phyloP scores from a whole-genome alignment of 2,329 filamentous ascomycete species.

The Ceratocystis albifundus region DNA sequence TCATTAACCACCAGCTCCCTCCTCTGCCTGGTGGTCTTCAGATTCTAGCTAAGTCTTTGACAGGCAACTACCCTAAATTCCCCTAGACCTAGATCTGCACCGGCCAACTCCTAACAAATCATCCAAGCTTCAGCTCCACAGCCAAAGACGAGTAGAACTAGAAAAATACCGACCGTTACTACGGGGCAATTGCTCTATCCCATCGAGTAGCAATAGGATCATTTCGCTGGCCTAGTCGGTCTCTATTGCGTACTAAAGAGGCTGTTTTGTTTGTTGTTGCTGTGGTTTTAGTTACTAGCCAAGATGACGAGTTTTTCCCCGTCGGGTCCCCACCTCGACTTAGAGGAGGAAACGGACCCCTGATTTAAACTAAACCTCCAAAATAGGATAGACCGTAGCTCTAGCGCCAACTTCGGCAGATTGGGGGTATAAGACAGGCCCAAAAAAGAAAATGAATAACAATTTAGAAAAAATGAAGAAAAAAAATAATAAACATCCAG shows the following conservation, averaged over 20 bases:
- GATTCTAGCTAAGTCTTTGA: neutral
- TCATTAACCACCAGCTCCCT: neutral
- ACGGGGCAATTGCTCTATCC: neutral
- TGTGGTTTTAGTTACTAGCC: neutral
- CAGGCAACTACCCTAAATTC: slow-evolving; percentile 4
- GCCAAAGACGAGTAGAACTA: neutral
- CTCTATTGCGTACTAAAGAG: neutral
- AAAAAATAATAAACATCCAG: neutral
- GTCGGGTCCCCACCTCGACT: neutral
- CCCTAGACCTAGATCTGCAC: slow-evolving; percentile 5
- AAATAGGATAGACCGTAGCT: neutral
- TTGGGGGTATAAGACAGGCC: neutral
- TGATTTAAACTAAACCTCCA: slow-evolving; percentile 7
- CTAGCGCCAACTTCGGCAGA: neutral
- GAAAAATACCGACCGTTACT: neutral
- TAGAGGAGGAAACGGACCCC: neutral
- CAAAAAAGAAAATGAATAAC: neutral
- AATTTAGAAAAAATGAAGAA: no score
- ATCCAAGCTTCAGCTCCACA: slow-evolving; percentile 4
- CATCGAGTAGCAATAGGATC: neutral
- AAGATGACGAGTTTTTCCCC: neutral
- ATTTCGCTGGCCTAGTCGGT: neutral
- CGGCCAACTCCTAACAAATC: neutral
- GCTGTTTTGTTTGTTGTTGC: slow-evolving; percentile 6
- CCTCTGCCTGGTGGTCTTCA: neutral